phyloP scores from a whole-genome alignment of 805 yeast genomes.

The Wickerhamomyces hampshirensis region DNA sequence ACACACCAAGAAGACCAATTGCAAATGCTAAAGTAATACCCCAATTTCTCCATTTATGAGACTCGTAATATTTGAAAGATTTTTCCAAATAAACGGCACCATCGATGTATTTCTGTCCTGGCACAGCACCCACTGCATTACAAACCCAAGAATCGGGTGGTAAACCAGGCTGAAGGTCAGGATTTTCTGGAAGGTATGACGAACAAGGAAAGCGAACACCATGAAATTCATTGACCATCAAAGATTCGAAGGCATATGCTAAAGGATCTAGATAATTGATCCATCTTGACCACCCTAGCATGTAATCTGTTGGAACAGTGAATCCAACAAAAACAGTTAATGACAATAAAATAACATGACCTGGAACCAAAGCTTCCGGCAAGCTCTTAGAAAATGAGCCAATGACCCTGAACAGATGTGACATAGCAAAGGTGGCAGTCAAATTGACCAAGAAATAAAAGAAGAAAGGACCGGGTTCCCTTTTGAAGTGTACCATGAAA shows the following conservation, averaged over 20 bases:
- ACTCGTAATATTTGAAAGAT: constrained; percentile 39
- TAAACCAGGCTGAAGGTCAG: constrained; percentile 22
- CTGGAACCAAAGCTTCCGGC: constrained; percentile 55
- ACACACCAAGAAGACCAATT: constrained; percentile 48
- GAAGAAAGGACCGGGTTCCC: constrained; percentile 53
- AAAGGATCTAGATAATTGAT: constrained; percentile 56
- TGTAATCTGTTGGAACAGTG: constrained; percentile 49
- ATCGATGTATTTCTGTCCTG: constrained; percentile 44
- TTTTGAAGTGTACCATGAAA: constrained; percentile 49
- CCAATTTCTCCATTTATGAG: constrained; percentile 58
- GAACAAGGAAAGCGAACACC: constrained; percentile 44
- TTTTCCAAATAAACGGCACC: constrained; percentile 47
- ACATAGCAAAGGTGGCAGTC: constrained; percentile 47
- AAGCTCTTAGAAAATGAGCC: constrained; percentile 45
- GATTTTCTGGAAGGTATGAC: constrained; percentile 40
- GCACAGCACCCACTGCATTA: constrained; percentile 48
- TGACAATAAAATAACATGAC: constrained; percentile 44
- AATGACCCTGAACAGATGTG: constrained; percentile 49
- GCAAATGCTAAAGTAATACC: constrained; percentile 58
- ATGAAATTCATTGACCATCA: constrained; percentile 54
- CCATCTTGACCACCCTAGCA: constrained; percentile 66
- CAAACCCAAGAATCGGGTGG: constrained; percentile 39
- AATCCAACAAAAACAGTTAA: constrained; percentile 52
- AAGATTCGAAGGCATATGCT: constrained; percentile 52
- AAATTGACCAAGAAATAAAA: constrained; percentile 41